Evolutionary conservation across 768 basidiomycete species (phyloP).

Genomic region (Lactarius hatsudake): DNA sequence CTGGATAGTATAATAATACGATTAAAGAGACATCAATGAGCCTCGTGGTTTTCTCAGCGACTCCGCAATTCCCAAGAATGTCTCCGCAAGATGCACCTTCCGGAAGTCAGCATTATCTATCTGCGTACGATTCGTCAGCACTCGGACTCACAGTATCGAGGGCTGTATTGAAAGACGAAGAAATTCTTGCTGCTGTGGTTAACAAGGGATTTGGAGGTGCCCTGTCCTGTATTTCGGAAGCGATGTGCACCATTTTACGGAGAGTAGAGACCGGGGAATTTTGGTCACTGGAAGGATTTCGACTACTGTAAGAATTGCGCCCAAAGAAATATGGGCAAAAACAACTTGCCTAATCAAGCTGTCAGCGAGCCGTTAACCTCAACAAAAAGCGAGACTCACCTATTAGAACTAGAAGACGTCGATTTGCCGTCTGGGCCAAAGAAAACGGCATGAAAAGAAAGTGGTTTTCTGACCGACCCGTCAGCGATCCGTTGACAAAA

Average conservation of each 20-base stretch:
- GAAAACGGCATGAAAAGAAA: slow-evolving; percentile 58
- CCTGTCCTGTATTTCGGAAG: slow-evolving; percentile 44
- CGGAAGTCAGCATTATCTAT: neutral
- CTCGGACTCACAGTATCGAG: slow-evolving; percentile 48
- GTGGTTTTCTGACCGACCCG: slow-evolving; percentile 42
- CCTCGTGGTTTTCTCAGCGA: slow-evolving; percentile 57
- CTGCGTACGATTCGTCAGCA: neutral
- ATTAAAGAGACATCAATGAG: slow-evolving; percentile 36
- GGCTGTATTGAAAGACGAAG: slow-evolving; percentile 46
- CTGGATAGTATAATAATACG: neutral
- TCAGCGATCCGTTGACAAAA: neutral
- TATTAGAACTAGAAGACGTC: neutral
- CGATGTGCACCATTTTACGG: slow-evolving; percentile 54
- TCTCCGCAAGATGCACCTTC: slow-evolving; percentile 53
- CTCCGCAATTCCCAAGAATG: slow-evolving; percentile 57
- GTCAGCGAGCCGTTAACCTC: neutral
- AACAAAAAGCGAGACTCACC: neutral
- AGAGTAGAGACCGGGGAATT: slow-evolving; percentile 32
- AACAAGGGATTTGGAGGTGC: slow-evolving; percentile 42
- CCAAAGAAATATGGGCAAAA: neutral
- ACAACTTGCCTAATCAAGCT: neutral
- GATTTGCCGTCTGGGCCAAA: slow-evolving; percentile 41
- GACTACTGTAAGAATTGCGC: neutral
- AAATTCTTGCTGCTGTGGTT: slow-evolving; percentile 26
- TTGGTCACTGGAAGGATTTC: neutral